phyloP scores from a whole-genome alignment of 1,139 yeast species.

The Sugiyamaella pinicola region DNA sequence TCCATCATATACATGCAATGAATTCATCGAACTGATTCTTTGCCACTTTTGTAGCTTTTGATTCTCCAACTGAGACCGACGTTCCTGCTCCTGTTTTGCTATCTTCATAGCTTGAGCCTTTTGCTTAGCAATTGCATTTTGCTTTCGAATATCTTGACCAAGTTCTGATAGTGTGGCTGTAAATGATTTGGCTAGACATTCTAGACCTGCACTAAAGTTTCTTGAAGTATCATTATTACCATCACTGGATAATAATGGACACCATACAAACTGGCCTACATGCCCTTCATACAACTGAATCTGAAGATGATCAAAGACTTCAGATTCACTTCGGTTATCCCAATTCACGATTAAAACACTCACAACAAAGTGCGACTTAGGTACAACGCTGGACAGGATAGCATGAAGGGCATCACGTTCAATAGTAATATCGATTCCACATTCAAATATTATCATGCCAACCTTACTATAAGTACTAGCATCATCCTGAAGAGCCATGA shows the following conservation, averaged over 20 bases:
- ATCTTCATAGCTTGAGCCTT: conserved; percentile 1
- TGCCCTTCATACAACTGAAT: background rate
- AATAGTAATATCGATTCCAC: conserved; percentile 31
- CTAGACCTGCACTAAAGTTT: conserved; percentile 14
- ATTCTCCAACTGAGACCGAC: conserved; percentile 12
- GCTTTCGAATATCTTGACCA: conserved; percentile 15
- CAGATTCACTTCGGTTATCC: conserved; percentile 16
- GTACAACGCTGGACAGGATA: conserved; percentile 21
- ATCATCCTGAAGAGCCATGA: conserved; percentile 33
- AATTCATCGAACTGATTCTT: conserved; percentile 15
- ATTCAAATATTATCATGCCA: conserved; percentile 36
- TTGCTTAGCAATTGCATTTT: conserved; percentile 13
- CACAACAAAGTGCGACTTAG: conserved; percentile 24
- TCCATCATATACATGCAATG: conserved; percentile 11
- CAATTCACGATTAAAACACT: conserved; percentile 26
- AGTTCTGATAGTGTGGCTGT: conserved; percentile 14
- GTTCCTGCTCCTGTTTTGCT: conserved; percentile 17
- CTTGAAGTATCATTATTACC: conserved; percentile 7
- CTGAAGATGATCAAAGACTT: conserved; percentile 12
- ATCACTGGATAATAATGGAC: conserved; percentile 9
- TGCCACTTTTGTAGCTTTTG: conserved; percentile 16
- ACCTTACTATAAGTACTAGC: conserved; percentile 30
- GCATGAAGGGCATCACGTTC: conserved; percentile 29
- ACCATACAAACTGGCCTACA: conserved; percentile 2
- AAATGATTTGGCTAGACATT: conserved; percentile 15